Evolutionary conservation across 1,284 basidiomycete genomes (phyloP), one percentile per base, ranked within the genome.

Genomic region (Kalmanozyma brasiliensis): DNA sequence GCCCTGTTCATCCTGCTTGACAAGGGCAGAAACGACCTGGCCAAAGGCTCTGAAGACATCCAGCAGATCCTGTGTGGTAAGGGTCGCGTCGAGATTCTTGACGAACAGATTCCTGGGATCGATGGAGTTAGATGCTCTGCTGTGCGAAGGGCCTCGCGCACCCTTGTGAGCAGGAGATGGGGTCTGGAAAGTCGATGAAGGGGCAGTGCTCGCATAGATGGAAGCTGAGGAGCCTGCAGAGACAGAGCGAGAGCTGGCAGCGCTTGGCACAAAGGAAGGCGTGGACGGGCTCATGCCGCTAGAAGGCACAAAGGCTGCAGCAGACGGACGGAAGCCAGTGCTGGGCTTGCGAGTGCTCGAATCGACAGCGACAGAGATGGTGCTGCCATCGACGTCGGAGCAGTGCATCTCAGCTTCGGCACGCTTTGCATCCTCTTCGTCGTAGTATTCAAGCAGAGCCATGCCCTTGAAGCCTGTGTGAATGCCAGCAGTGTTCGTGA

Each of bases 1-100:
- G 20, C 91, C 90, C 46, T 78, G 84, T 72, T 93, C 90, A 77
- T 93, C 93, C 22, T 92, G 88, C 94, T 96, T 96, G 45, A 97
- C 92, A 57, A 93, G 88, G 23, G 93, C 93, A 80, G 93, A 93
- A 29, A 81, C 71, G 46, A 83, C 82, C 17, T 57, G 45, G 10
- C 82, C 81, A 59, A 53, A 80, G 3, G 43, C 43, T 34, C 76
- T 65, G 70, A 80, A 77, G 51, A 51, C 48, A 42, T 59, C 40
- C 38, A 72, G 72, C 22, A 79, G 70, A 22, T 68, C 56, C 29
- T 73, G 72, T 34, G 68, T 71, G 36, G 60, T 61, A 35, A 78
- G 40, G 6, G 49, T 55, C 17, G 67, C 52, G 35, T 73, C 72
- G 43, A 79, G 61, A 49, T 77, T 78, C 55, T 79, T 79, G 73